Evolutionary conservation across 2,329 filamentous ascomycete genomes (phyloP).

Genomic region (Aspergillus novoparasiticus): DNA sequence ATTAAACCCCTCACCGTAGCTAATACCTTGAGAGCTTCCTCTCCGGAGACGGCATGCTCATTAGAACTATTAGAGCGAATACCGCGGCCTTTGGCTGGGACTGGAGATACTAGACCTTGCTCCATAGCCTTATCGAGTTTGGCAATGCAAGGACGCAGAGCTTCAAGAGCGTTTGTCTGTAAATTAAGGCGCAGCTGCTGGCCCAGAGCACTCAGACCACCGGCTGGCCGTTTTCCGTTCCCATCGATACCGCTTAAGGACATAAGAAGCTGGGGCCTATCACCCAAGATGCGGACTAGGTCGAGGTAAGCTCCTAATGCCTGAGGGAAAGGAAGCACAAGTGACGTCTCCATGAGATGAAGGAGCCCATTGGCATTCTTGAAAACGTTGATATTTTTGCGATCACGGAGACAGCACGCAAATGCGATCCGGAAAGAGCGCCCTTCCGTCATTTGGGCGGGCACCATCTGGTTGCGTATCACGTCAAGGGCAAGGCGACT

Average conservation of each 20-base stretch:
- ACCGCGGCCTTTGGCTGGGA: constrained; percentile 6
- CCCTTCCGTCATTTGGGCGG: constrained; percentile 44
- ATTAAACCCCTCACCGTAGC: constrained; percentile 34
- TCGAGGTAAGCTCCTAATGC: constrained; percentile 34
- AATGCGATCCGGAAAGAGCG: constrained; percentile 73
- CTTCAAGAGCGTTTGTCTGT: constrained; percentile 23
- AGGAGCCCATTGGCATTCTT: constrained; percentile 66
- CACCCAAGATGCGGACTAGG: constrained; percentile 27
- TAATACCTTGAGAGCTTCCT: constrained; percentile 25
- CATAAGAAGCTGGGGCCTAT: constrained; percentile 32
- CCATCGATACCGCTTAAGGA: constrained; percentile 29
- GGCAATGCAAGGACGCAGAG: constrained; percentile 30
- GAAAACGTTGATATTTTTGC: constrained; percentile 71
- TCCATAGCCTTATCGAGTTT: constrained; percentile 34
- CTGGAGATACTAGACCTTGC: constrained; percentile 13
- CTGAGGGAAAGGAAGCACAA: constrained; percentile 33
- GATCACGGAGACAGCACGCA: constrained; percentile 73
- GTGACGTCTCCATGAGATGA: constrained; percentile 57
- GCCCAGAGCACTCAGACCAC: constrained; percentile 27
- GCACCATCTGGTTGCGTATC: constrained; percentile 57
- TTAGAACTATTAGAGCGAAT: constrained; percentile 14
- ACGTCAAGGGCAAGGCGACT: constrained; percentile 64
- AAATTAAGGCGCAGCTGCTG: constrained; percentile 31
- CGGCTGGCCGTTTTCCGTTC: constrained; percentile 11
- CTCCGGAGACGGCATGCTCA: constrained; percentile 28